Base-by-base conservation (phyloP, 1,284 basidiomycete species). In the Chondrostereum purpureum region DNA sequence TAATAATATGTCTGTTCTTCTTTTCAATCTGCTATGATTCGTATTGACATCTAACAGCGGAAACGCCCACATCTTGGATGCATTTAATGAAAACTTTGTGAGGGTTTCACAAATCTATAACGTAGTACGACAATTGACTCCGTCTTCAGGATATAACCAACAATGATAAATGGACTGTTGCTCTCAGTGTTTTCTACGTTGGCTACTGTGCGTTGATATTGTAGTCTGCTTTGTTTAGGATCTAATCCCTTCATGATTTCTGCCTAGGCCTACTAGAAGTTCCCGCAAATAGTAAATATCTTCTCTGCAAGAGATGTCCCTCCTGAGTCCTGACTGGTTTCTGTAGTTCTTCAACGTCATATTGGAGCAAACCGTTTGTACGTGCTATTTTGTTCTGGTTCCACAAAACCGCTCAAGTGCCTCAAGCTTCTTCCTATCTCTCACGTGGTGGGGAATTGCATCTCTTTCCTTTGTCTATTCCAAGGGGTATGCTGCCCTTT, bases 301-400 rank as follows among this genome's bases (percentile, higher is more conserved):
- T 34, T 14, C 13, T 17, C 13, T 14, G 14, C 16, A 22, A 10
- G 27, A n/a, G n/a, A n/a, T n/a, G n/a, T 31, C 27, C 27, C 8
- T 31, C n/a, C n/a, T 8, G 27, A 31, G 27, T 8, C n/a, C n/a
- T 8, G 27, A 31, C 27, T n/a, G 27, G 8, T 19, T 40, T 34
- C 18, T 16, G n/a, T 42, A 77, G 75, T 78, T 23, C 62, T 78
- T 3, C 76, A 77, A 53, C 65, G 75, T 17, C 56, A 67, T 47
- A 78, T 78, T 44, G 76, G 76, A 1, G 76, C 76, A 4, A 77
- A 77, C 49, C 63, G 72, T 56, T 78, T 77, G 75, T 75, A 46
- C 49, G 67, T 51, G 16, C 19, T n/a, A 40, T 27, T 12, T 16
- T 19, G 8, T 36, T 34, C 38, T 17, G 18, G 33, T 18, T 45